A percentile compares a stretch with the other conserved stretches of the same genome.
Conservation (phyloP, 1,139 yeast species). For the Debaryomycetaceae sp. region DNA sequence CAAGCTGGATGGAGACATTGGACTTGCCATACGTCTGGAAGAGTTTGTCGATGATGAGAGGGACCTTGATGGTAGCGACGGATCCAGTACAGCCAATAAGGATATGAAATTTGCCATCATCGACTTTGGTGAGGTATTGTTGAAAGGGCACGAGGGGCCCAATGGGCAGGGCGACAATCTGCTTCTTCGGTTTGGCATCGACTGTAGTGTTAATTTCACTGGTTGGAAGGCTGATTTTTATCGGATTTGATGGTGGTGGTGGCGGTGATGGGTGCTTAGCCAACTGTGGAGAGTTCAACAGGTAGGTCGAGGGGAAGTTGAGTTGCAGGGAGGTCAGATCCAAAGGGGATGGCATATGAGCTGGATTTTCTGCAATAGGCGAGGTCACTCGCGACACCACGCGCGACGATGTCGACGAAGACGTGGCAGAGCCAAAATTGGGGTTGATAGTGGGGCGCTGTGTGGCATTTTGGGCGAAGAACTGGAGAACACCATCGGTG, state of each 20-base stretch:
- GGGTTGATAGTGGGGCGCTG: slow-evolving; percentile 1
- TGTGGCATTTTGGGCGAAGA: slow-evolving; percentile 8
- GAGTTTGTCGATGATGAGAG: slow-evolving; percentile 76
- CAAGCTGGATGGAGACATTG: slow-evolving; percentile 76
- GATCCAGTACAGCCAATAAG: slow-evolving; percentile 92
- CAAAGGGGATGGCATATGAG: too few species aligned
- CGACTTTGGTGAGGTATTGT: slow-evolving; percentile 63
- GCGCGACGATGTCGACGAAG: slow-evolving; percentile 6
- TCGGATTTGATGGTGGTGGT: slow-evolving; percentile 6
- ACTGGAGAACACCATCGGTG: slow-evolving; percentile 5
- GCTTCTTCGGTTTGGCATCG: slow-evolving; percentile 32
- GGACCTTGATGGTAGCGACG: slow-evolving; percentile 92
- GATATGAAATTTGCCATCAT: slow-evolving; percentile 80
- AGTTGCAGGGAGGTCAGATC: too few species aligned
- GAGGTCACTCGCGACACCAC: slow-evolving; percentile 13
- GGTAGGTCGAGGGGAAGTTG: slow-evolving; percentile 3
- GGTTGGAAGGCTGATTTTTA: slow-evolving; percentile 1
- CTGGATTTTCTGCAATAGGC: slow-evolving; percentile 11
- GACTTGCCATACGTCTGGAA: slow-evolving; percentile 69
- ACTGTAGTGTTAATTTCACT: slow-evolving; percentile 12
- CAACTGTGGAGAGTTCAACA: slow-evolving; percentile 3
- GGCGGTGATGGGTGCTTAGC: slow-evolving; percentile 9
- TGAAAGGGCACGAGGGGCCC: slow-evolving; percentile 75
- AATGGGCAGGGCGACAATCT: slow-evolving; percentile 47
- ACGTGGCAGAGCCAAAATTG: background rate